These are phyloP conservation scores for Haplosporangium gracile DNA, from an alignment of 192 early-diverging fungal species.

Conservation along the genomic window DNA sequence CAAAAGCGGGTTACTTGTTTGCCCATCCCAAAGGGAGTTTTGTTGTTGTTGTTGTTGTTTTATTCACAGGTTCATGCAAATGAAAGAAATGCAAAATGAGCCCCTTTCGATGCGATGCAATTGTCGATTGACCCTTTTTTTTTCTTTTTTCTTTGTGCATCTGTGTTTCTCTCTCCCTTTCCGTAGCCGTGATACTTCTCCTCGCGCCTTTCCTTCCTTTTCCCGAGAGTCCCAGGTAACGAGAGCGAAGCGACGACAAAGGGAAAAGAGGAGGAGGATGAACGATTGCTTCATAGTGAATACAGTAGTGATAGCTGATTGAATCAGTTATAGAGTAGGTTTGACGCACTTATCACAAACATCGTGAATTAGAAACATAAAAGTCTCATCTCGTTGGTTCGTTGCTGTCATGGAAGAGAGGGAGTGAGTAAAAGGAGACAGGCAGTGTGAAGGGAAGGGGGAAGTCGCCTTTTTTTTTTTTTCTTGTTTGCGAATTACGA, in stretches of 20 bases:
- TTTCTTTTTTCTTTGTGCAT: background rate
- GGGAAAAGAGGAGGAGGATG: constrained; percentile 1
- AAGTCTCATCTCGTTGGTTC: constrained; percentile 1
- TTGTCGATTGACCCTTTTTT: constrained; percentile 5
- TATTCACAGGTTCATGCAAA: background rate
- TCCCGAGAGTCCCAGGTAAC: constrained; percentile 25
- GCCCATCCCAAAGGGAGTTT: background rate
- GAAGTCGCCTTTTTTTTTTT: background rate
- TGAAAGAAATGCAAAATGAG: constrained; percentile 8
- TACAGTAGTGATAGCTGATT: background rate
- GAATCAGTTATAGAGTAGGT: background rate
- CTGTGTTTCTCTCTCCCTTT: background rate
- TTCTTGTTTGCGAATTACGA: background rate
- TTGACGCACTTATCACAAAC: background rate
- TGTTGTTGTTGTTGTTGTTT: background rate
- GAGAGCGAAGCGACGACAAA: constrained; percentile 6
- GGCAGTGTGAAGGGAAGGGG: background rate
- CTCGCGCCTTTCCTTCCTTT: constrained; percentile 14
- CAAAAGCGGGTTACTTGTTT: constrained; percentile 10
- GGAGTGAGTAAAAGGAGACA: too few relatives aligned
- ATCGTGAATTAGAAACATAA: constrained; percentile 3
- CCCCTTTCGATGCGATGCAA: constrained; percentile 4
- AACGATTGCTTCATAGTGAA: background rate
- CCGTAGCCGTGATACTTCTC: background rate
- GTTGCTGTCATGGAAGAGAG: background rate